These are phyloP conservation scores for Beverwykella pulmonaria DNA, from an alignment of 495 filamentous ascomycete genomes.

Conservation along the genomic window DNA sequence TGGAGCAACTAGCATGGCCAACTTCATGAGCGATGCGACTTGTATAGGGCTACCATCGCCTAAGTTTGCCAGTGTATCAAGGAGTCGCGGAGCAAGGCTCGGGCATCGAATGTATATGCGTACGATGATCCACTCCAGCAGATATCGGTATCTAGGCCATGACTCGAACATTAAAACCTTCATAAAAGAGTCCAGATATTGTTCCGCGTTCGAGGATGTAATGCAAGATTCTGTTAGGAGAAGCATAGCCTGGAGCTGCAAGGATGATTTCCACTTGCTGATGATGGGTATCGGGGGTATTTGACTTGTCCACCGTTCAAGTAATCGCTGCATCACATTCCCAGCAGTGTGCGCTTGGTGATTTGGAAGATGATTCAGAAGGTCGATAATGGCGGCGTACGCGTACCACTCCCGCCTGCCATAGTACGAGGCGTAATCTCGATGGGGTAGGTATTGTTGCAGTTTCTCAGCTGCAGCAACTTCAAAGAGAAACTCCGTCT, in stretches of 20 bases:
- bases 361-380: slow-evolving; percentile 45
- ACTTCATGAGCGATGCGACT: slow-evolving; percentile 48
- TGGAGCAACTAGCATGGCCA: slow-evolving; percentile 45
- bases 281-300: slow-evolving; percentile 46
- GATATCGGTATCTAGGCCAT: slow-evolving; percentile 50
- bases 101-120: slow-evolving; percentile 44
- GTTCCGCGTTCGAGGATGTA: not conserved
- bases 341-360: slow-evolving; percentile 30
- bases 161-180: slow-evolving; percentile 47
- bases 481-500: slow-evolving; percentile 48
- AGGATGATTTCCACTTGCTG: slow-evolving; percentile 50
- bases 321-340: slow-evolving; percentile 42
- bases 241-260: slow-evolving; percentile 52
- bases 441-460: slow-evolving; percentile 22
- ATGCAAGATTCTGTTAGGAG: slow-evolving; percentile 42
- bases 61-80: slow-evolving; percentile 27
- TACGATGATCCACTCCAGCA: slow-evolving; percentile 52
- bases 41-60: slow-evolving; percentile 48
- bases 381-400: slow-evolving; percentile 50
- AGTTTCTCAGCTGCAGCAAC: slow-evolving; percentile 37
- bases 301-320: slow-evolving; percentile 48
- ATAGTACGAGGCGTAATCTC: slow-evolving; percentile 49
- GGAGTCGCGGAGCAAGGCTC: slow-evolving; percentile 24
- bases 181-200: slow-evolving; percentile 40
- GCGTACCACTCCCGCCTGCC: slow-evolving; percentile 45